These are phyloP conservation scores for Spinellus fusiger DNA, from an alignment of 192 early-diverging fungal species.

Conservation along the genomic window DNA sequence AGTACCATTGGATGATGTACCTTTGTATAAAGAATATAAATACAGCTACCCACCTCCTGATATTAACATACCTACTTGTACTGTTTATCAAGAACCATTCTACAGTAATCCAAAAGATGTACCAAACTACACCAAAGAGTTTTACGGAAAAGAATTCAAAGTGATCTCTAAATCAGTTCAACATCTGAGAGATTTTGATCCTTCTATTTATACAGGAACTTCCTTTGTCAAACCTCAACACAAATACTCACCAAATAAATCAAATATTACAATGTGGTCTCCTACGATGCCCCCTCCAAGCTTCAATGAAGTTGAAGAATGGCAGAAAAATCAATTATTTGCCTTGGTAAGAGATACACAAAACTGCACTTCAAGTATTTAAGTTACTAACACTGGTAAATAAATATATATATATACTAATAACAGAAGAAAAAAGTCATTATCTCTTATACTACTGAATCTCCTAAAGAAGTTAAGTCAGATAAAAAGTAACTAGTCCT, in stretches of 20 bases:
- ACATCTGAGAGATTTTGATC: constrained; percentile 11
- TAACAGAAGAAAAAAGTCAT: no score
- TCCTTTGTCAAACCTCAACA: neutral
- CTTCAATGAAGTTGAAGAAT: constrained; percentile 16
- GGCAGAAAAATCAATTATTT: constrained; percentile 36
- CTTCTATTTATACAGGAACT: neutral
- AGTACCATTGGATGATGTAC: neutral
- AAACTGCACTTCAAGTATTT: no score
- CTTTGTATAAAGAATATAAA: neutral
- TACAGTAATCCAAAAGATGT: constrained; percentile 56
- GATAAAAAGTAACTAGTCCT: no score
- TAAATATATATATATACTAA: no score
- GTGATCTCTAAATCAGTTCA: constrained; percentile 15
- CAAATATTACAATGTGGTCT: constrained; percentile 28
- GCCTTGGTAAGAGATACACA: no score
- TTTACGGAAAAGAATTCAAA: constrained; percentile 56
- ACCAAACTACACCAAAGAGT: constrained; percentile 41
- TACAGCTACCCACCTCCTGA: constrained; percentile 14
- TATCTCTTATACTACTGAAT: no score
- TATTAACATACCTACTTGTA: constrained; percentile 4
- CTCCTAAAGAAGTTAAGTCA: no score
- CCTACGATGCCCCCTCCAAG: constrained; percentile 38
- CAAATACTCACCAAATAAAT: neutral
- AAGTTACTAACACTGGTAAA: no score
- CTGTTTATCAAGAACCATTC: constrained; percentile 55